phyloP scores from a whole-genome alignment of 257 asterid genomes.

The Solanum rostratum region DNA sequence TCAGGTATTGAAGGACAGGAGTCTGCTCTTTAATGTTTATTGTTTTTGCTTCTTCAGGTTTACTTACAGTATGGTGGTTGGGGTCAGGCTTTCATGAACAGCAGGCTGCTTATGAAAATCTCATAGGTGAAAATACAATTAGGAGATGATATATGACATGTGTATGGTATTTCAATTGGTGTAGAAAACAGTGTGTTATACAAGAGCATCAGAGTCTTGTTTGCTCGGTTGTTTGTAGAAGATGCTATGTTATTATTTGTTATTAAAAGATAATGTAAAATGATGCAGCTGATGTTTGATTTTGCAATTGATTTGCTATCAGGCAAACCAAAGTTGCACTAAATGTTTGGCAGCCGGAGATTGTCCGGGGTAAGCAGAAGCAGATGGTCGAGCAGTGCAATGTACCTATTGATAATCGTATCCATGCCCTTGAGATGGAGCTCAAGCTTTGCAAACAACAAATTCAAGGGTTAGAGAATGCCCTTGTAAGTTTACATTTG shows the following conservation, averaged over 20 bases:
- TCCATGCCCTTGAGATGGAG: constrained; percentile 76
- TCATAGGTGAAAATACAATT: neutral
- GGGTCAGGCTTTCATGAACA: neutral
- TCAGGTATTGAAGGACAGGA: constrained; percentile 29
- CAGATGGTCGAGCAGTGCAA: constrained; percentile 59
- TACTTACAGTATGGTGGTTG: neutral
- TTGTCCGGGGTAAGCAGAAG: constrained; percentile 57
- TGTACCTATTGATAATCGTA: constrained; percentile 52
- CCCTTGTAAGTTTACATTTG: constrained; percentile 43
- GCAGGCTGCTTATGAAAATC: neutral
- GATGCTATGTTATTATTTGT: neutral
- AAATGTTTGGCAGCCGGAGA: constrained; percentile 94
- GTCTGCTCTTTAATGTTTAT: neutral
- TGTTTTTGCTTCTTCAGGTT: neutral
- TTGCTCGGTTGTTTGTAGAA: neutral
- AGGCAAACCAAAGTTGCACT: constrained; percentile 77
- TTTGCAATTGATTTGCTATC: constrained; percentile 2
- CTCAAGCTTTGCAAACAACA: constrained; percentile 77
- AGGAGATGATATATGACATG: neutral
- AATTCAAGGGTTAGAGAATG: constrained; percentile 40
- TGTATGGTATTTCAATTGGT: neutral
- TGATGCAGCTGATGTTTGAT: neutral
- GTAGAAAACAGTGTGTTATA: neutral
- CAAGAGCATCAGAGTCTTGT: neutral
- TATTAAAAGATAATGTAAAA: neutral